Evolutionary conservation across 768 basidiomycete species (phyloP), one percentile per base, ranked within the genome.

Genomic region (Ramaria rubella): DNA sequence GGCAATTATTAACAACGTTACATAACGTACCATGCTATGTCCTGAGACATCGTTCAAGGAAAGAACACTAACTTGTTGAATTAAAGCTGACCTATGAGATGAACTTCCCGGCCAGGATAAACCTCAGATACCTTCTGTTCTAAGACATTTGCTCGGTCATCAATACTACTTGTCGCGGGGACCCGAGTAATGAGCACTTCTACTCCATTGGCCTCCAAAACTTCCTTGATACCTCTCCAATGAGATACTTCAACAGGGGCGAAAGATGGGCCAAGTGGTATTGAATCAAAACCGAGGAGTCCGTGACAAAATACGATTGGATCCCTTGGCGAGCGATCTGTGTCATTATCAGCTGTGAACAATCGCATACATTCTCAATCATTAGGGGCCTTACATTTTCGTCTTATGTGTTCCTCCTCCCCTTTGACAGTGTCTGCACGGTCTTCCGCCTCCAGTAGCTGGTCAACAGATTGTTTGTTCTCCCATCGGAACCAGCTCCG

Each of bases 251-350:
- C 84, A 17, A 97, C 63, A 4, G 91, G 85, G 12, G 86, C 83
- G 56, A 86, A 88, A 44, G 85, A 73, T 2, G 80, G 23, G 1
- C 88, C 87, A 23, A 92, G 85, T 2, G 82, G 87, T 62, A 94
- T 81, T 0, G 83, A 85, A 67, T 94, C 91, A 61, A 94, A 94
- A 1, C 92, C 91, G 7, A 97, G 78, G 1, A 96, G 79, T 8
- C 94, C 95, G 66, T 98, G 95, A 62, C 95, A 98, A 70, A 98
- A 97, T 1, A 98, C 87, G 44, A 97, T 71, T 0, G 95, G 95
- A 60, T 91, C 82, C 58, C 80, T 80, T 0, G 94, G 87, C 1
- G 90, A 76, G 4, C 80, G 79, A 65, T 94, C 90, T 92, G 67
- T 5, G n/a, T n/a, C n/a, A n/a, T n/a, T n/a, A 54, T 30, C 27